A percentile compares a stretch with the other conserved stretches of the same genome.
phyloP scores from a whole-genome alignment of 306 rosid genomes.

The Sicyos edulis region DNA sequence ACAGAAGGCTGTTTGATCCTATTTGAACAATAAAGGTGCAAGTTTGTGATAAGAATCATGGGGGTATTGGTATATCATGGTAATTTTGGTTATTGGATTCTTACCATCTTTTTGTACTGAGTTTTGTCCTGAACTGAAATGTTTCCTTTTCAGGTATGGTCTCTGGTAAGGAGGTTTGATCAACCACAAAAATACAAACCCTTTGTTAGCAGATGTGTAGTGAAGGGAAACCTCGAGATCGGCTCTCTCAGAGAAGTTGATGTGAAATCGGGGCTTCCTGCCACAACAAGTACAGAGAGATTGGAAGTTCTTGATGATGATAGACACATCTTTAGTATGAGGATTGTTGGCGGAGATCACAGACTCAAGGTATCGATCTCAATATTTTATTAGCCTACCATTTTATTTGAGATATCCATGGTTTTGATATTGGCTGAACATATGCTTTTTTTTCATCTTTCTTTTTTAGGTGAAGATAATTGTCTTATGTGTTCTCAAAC shows the following conservation, averaged over 20 bases:
- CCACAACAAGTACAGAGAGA: conserved; percentile 95
- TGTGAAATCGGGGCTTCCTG: conserved; percentile 95
- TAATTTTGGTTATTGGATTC: background rate
- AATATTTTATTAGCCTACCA: background rate
- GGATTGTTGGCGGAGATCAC: conserved; percentile 89
- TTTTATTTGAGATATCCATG: conserved; percentile 1
- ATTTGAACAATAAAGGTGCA: no score
- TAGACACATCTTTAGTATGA: conserved; percentile 68
- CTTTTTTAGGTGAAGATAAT: no score
- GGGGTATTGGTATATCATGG: background rate
- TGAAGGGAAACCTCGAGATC: conserved; percentile 73
- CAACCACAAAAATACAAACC: conserved; percentile 93
- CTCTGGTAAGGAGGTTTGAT: conserved; percentile 88
- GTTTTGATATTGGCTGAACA: background rate
- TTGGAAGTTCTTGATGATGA: conserved; percentile 85
- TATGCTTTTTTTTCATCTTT: background rate
- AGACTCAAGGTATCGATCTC: conserved; percentile 65
- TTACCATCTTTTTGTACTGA: background rate
- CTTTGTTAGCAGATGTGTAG: conserved; percentile 82
- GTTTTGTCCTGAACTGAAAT: conserved; percentile 1
- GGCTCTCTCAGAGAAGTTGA: conserved; percentile 89
- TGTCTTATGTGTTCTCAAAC: no score
- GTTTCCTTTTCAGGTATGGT: conserved; percentile 66
- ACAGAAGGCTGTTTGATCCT: background rate
- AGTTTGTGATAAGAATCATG: background rate